Conservation (phyloP, 2,329 filamentous ascomycete genomes). For the Curvularia verruculosa region DNA sequence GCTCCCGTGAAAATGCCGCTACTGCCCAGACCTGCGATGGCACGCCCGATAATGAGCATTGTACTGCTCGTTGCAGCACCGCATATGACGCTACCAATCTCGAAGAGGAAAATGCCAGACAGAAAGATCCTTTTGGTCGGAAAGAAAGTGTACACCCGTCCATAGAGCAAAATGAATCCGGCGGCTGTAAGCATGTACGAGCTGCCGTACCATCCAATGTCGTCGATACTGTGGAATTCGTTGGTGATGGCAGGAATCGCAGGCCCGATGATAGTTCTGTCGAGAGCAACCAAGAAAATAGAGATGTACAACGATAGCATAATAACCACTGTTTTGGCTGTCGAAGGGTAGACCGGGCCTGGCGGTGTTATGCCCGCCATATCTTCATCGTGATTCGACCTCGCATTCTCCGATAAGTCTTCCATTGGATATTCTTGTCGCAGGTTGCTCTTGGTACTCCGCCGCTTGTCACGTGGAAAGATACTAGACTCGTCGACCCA, state of each 20-base stretch:
- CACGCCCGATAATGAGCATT: constrained; percentile 41
- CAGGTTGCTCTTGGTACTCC: constrained; percentile 19
- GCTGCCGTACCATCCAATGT: constrained; percentile 54
- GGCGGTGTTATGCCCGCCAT: background rate
- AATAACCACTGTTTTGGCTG: constrained; percentile 36
- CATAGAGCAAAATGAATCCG: constrained; percentile 53
- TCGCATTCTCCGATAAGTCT: constrained; percentile 1
- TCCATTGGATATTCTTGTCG: constrained; percentile 15
- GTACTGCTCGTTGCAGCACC: constrained; percentile 49
- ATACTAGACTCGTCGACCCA: constrained; percentile 18
- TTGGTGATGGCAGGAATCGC: constrained; percentile 56
- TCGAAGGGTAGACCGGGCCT: constrained; percentile 26
- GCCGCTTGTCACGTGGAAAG: constrained; percentile 4
- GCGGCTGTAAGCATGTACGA: constrained; percentile 50
- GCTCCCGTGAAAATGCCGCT: constrained; percentile 44
- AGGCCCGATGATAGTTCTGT: constrained; percentile 55
- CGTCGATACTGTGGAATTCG: constrained; percentile 50
- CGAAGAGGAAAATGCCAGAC: constrained; percentile 53
- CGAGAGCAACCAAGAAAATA: constrained; percentile 43
- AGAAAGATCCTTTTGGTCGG: constrained; percentile 59
- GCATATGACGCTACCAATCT: constrained; percentile 62
- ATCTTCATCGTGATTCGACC: background rate
- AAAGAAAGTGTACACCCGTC: constrained; percentile 56
- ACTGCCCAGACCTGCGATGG: constrained; percentile 39
- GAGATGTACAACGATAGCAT: constrained; percentile 42